Evolutionary conservation across 306 rosid species (phyloP).

Genomic region (Dicorynia guianensis): DNA sequence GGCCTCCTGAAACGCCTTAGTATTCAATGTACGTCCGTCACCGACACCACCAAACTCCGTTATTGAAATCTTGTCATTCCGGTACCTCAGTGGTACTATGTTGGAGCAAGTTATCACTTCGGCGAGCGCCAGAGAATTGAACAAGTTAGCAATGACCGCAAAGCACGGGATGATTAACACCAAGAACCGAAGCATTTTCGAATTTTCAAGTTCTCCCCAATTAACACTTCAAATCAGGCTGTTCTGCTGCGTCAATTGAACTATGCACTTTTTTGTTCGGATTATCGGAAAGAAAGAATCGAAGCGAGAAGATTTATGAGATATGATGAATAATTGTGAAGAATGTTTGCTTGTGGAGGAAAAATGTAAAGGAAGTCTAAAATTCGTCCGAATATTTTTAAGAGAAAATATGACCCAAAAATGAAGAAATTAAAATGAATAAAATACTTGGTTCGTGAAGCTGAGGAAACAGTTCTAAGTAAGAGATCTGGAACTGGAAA

Average conservation of each 20-base stretch:
- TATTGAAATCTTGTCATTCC: slow-evolving; percentile 69
- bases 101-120: slow-evolving; percentile 68
- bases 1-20: slow-evolving; percentile 74
- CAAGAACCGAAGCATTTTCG: slow-evolving; percentile 43
- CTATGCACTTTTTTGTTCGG: too few species aligned
- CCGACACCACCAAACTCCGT: slow-evolving; percentile 77
- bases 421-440: too few species aligned
- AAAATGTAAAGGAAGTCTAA: too few species aligned
- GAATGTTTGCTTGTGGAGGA: too few species aligned
- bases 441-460: too few species aligned
- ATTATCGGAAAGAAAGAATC: too few species aligned
- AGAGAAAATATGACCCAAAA: neutral
- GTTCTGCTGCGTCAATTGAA: too few species aligned
- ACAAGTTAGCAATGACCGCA: slow-evolving; percentile 20
- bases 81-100: slow-evolving; percentile 59
- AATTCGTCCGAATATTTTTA: neutral
- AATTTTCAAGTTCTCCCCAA: neutral
- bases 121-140: slow-evolving; percentile 19
- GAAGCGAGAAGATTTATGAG: too few species aligned
- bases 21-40: slow-evolving; percentile 75
- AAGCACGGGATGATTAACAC: slow-evolving; percentile 33
- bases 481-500: too few species aligned
- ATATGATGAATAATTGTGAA: too few species aligned
- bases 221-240: too few species aligned
- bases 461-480: too few species aligned